phyloP scores from a whole-genome alignment of 192 early-diverging fungal species.

The Gigaspora rosea region DNA sequence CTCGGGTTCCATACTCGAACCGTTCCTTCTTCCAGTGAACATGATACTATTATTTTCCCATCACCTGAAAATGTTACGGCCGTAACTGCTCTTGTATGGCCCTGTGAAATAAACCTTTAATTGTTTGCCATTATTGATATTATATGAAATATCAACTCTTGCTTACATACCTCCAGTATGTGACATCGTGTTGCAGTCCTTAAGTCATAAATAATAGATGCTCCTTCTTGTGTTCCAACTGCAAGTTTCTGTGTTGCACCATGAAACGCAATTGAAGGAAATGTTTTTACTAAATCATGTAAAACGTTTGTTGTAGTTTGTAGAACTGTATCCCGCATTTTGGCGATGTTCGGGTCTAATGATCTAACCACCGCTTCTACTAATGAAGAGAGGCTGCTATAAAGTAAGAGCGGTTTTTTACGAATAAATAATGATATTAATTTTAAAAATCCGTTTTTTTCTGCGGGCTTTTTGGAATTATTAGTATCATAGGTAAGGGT shows the following conservation, averaged over 20 bases:
- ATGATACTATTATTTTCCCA: conserved; percentile 75
- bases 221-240: conserved; percentile 75
- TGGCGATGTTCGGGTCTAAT: conserved; percentile 75
- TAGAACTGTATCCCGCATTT: conserved; percentile 70
- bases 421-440: conserved; percentile 73
- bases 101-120: conserved; percentile 43
- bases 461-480: conserved; percentile 61
- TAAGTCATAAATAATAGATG: conserved; percentile 77
- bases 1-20: conserved; percentile 77
- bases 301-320: conserved; percentile 56
- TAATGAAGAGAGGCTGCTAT: conserved; percentile 60
- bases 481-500: conserved; percentile 76
- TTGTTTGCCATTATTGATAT: neutral
- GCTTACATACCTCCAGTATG: conserved; percentile 64
- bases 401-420: conserved; percentile 73
- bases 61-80: conserved; percentile 78
- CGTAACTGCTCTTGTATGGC: conserved; percentile 65
- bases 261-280: conserved; percentile 77
- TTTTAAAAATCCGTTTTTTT: conserved; percentile 62
- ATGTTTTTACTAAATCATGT: conserved; percentile 67
- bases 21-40: conserved; percentile 64
- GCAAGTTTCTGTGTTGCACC: conserved; percentile 71
- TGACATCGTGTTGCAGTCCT: conserved; percentile 77
- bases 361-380: conserved; percentile 81
- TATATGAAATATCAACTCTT: too few species aligned